phyloP scores from a whole-genome alignment of 2,329 filamentous ascomycete species.

The Pyricularia pennisetigena region DNA sequence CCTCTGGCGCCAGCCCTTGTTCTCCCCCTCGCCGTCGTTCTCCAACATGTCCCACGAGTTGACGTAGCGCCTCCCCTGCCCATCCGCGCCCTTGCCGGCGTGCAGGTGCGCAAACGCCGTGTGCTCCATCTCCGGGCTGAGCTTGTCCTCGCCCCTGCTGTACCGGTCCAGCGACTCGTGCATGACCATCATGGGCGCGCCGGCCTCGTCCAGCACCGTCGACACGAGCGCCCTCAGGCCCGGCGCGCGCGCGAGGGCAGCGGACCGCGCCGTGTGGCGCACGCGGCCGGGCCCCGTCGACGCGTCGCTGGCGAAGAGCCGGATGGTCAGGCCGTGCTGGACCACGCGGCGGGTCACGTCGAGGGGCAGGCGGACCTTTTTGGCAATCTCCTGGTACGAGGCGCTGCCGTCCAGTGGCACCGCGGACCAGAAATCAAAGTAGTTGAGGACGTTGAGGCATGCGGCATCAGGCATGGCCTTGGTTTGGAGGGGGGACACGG shows the following conservation, averaged over 20 bases:
- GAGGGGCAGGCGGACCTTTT: constrained; percentile 24
- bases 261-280: constrained; percentile 26
- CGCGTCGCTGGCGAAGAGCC: constrained; percentile 13
- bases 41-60: constrained; percentile 29
- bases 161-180: constrained; percentile 20
- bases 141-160: constrained; percentile 17
- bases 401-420: constrained; percentile 36
- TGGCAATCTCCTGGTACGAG: constrained; percentile 28
- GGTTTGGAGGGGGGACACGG: neutral
- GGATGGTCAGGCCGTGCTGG: constrained; percentile 26
- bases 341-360: constrained; percentile 27
- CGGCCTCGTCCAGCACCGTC: constrained; percentile 3
- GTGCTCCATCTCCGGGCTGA: constrained; percentile 23
- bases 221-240: constrained; percentile 5
- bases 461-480: constrained; percentile 5
- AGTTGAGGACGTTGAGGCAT: constrained; percentile 34
- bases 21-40: constrained; percentile 27
- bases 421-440: constrained; percentile 41
- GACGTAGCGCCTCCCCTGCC: constrained; percentile 16
- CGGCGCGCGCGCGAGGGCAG: constrained; percentile 18
- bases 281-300: constrained; percentile 18
- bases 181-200: constrained; percentile 4
- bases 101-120: constrained; percentile 22
- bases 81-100: constrained; percentile 13
- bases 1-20: constrained; percentile 25